Conservation (phyloP, 139 green algal species). For the Chlorella sp. region DNA sequence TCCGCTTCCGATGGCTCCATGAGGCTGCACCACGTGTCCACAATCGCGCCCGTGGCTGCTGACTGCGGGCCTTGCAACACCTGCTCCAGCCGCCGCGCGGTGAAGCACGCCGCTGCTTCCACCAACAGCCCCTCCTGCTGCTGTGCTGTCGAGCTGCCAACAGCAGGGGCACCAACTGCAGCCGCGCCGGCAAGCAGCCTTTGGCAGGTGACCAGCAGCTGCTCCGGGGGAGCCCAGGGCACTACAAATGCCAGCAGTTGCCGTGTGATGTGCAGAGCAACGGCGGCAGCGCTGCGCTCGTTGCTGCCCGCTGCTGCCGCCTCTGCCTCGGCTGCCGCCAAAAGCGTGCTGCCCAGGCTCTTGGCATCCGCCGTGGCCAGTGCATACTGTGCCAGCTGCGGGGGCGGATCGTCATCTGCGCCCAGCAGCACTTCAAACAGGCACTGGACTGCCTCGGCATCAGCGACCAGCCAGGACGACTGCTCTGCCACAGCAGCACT, state of each 20-base stretch:
- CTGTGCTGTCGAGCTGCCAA: neutral
- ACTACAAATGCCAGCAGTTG: neutral
- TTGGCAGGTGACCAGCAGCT: conserved; percentile 2
- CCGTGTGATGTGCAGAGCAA: neutral
- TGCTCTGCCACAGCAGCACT: neutral
- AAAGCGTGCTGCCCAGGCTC: neutral
- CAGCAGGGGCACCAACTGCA: neutral
- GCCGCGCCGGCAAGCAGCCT: conserved; percentile 4
- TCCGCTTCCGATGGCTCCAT: neutral
- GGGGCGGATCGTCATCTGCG: neutral
- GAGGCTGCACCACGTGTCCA: conserved; percentile 12
- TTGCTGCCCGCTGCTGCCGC: neutral
- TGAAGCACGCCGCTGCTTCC: conserved; percentile 7
- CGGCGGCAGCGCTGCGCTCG: neutral
- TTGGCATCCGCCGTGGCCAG: conserved; percentile 3
- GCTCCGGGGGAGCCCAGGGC: neutral
- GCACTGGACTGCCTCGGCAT: neutral
- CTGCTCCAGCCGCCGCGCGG: neutral
- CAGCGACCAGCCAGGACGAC: neutral
- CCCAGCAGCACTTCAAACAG: conserved; percentile 2
- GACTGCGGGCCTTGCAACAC: conserved; percentile 4
- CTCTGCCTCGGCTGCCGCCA: neutral
- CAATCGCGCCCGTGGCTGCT: neutral
- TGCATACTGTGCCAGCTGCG: neutral
- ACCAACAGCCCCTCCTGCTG: conserved; percentile 11